Conservation (phyloP, 495 filamentous ascomycete species). For the Collariella sp. region DNA sequence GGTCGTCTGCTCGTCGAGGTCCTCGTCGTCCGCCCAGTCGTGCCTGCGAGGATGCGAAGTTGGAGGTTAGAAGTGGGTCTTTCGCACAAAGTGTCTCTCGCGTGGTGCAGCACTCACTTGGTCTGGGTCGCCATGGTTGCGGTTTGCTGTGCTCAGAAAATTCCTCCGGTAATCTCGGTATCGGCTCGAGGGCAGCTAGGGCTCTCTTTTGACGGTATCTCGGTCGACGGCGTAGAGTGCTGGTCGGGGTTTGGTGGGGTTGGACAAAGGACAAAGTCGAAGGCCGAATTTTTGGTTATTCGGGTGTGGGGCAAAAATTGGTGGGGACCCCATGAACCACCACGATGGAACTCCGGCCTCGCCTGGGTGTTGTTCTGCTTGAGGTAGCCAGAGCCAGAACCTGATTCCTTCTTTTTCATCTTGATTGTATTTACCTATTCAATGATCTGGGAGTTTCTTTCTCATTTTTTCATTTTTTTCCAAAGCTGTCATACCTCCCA, state of each 20-base stretch:
- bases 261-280: conserved; percentile 8
- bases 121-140: conserved; percentile 23
- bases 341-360: too few relatives aligned
- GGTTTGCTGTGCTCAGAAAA: neutral
- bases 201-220: neutral
- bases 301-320: conserved; percentile 32
- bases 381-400: too few relatives aligned
- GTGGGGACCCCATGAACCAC: neutral
- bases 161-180: neutral
- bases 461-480: neutral
- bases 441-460: too few relatives aligned
- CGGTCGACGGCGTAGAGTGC: neutral
- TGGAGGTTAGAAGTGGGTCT: neutral
- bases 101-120: conserved; percentile 14
- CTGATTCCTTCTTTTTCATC: too few relatives aligned
- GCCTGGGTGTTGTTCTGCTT: too few relatives aligned
- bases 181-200: neutral
- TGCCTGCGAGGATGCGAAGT: conserved; percentile 22
- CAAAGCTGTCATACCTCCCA: too few relatives aligned
- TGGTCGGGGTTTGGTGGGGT: conserved; percentile 25
- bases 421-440: too few relatives aligned
- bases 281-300: conserved; percentile 29
- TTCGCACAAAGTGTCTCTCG: neutral
- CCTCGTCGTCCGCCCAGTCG: conserved; percentile 94
- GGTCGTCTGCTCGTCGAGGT: conserved; percentile 75